These are phyloP conservation scores for Ilyonectria sp. DNA, from an alignment of 2,329 filamentous ascomycete species.

Conservation along the genomic window DNA sequence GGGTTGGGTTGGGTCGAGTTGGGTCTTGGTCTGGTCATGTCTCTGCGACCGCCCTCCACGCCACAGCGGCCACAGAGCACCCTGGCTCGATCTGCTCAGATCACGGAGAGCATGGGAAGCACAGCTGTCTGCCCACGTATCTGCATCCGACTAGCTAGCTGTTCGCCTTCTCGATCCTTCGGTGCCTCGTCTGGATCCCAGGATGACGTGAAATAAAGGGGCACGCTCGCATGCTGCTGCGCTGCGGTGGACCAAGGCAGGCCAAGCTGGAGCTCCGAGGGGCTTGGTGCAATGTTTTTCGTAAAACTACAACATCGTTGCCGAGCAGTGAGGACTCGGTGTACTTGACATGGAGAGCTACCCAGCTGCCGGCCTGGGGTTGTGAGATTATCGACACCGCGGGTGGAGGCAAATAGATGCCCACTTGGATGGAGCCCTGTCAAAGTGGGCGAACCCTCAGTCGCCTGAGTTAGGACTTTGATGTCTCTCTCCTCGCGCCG, in stretches of 20 bases:
- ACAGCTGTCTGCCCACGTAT: slow-evolving; percentile 21
- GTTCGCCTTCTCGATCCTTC: slow-evolving; percentile 14
- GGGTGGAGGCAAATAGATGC: not conserved
- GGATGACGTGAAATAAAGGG: slow-evolving; percentile 8
- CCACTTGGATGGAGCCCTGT: not conserved
- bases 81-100: slow-evolving; percentile 29
- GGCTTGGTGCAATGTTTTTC: not conserved
- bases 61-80: slow-evolving; percentile 7
- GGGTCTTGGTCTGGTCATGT: slow-evolving; percentile 13
- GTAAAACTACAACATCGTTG: slow-evolving; percentile 8
- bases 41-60: slow-evolving; percentile 19
- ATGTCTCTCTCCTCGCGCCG: slow-evolving; percentile 20
- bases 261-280: slow-evolving; percentile 31
- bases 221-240: slow-evolving; percentile 10
- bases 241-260: slow-evolving; percentile 16
- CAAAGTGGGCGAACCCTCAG: not conserved
- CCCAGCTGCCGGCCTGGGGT: slow-evolving; percentile 10
- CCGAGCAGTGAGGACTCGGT: not conserved
- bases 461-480: slow-evolving; percentile 26
- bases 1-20: slow-evolving; percentile 24
- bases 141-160: slow-evolving; percentile 20
- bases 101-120: slow-evolving; percentile 18
- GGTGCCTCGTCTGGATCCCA: slow-evolving; percentile 1
- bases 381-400: slow-evolving; percentile 14
- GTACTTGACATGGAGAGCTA: slow-evolving; percentile 24